Evolutionary conservation across 148 eudicot species (phyloP), one percentile per base, ranked within the genome.

Genomic region (Rhododendron henanense): DNA sequence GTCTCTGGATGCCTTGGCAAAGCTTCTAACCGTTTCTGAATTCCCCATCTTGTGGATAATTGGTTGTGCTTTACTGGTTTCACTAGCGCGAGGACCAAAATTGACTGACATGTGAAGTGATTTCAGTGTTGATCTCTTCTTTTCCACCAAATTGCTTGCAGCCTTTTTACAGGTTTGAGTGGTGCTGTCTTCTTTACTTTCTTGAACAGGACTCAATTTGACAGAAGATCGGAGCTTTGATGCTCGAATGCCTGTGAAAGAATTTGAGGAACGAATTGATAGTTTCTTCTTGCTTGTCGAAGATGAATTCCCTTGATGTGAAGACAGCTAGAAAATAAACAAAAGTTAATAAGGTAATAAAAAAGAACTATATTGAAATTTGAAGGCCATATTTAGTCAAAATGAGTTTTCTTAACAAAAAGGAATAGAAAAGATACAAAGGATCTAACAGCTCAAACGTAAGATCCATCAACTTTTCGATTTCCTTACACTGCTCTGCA

Each of bases 41-140:
- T 84, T 88, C 88, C 84, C 88, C 55, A 87, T 28, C 88, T 89
- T 89, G 53, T 87, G 85, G 33, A 87, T 67, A 84, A 57, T 65
- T 57, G 89, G 88, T 81, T 81, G 71, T 73, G 47, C 79, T 86
- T 92, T 95, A 65, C 84, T 91, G 83, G 84, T 79, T 80, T 79
- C 85, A 67, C 88, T 80, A 82, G 61, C 86, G 79, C 77, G 69
- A 37, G 89, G 82, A 84, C 82, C 83, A 69, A 86, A 57, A 78
- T 88, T 90, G 31, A 87, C 85, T n/a, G 96, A 93, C 90, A 85
- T 90, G 85, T 90, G 88, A 90, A 89, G 84, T 44, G 91, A 87
- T 83, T 82, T 90, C 5, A 84, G 80, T 69, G 79, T 51, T 87
- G 85, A 67, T 86, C 65, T 89, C 85, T 85, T 89, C 76, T 87